A percentile compares a stretch with the other conserved stretches of the same genome.
phyloP scores from a whole-genome alignment of 1,139 yeast species.

The Saccharomyces hybrid region DNA sequence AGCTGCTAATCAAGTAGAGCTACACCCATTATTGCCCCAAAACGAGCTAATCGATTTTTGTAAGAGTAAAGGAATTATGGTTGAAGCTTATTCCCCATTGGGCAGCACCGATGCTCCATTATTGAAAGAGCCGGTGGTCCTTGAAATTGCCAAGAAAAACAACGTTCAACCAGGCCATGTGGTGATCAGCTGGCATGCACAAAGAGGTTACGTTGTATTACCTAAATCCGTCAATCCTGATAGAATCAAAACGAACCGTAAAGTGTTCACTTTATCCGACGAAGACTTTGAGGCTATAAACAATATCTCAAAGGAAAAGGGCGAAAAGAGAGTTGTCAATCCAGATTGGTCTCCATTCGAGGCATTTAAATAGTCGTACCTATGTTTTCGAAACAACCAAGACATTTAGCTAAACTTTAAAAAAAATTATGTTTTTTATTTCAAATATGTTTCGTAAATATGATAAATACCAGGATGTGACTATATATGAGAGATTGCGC shows the following conservation, averaged over 20 bases:
- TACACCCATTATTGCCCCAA: conserved; percentile 70
- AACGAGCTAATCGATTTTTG: conserved; percentile 49
- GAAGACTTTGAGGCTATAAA: conserved; percentile 49
- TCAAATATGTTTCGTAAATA: background rate
- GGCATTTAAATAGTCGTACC: conserved; percentile 16
- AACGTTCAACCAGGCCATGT: conserved; percentile 50
- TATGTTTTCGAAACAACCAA: background rate
- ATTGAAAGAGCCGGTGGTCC: conserved; percentile 42
- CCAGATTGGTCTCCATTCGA: conserved; percentile 37
- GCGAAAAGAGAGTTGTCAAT: conserved; percentile 42
- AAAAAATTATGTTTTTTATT: background rate
- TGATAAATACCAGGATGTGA: background rate
- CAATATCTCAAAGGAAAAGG: conserved; percentile 39
- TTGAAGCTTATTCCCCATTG: conserved; percentile 74
- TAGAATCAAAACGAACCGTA: conserved; percentile 52
- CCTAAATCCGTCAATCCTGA: conserved; percentile 60
- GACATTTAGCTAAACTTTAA: background rate
- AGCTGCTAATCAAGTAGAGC: conserved; percentile 63
- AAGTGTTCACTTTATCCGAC: conserved; percentile 41
- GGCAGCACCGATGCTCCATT: conserved; percentile 64
- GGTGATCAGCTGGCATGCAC: conserved; percentile 61
- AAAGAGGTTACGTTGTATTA: conserved; percentile 59
- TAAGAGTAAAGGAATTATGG: conserved; percentile 44
- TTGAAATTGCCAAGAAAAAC: conserved; percentile 47
- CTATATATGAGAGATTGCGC: background rate